Evolutionary conservation across 139 green algal genomes (phyloP).

Genomic region (Pleodorina starrii): DNA sequence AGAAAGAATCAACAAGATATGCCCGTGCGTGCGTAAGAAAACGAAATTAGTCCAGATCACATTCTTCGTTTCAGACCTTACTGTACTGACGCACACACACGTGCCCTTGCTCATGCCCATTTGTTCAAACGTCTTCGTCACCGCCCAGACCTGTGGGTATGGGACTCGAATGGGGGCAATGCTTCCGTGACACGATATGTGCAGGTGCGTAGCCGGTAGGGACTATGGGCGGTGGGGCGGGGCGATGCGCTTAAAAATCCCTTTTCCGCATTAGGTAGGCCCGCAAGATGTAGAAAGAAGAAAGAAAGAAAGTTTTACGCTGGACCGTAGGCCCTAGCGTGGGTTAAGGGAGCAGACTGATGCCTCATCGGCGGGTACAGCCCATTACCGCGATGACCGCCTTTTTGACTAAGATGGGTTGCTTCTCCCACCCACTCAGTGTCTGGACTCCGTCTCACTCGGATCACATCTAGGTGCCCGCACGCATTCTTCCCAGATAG

Average conservation of each 20-base stretch:
- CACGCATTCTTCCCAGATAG: no score
- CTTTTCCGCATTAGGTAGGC: neutral
- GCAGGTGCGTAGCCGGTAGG: neutral
- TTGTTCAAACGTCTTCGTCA: neutral
- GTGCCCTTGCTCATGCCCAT: neutral
- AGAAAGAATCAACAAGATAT: neutral
- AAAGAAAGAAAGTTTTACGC: neutral
- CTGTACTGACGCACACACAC: neutral
- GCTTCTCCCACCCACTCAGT: no score
- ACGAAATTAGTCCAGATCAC: neutral
- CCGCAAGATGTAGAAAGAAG: neutral
- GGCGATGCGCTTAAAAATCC: neutral
- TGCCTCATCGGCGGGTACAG: neutral
- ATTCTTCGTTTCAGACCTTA: neutral
- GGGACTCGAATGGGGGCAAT: constrained; percentile 7
- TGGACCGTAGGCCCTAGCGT: neutral
- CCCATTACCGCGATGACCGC: no score
- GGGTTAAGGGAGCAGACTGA: neutral
- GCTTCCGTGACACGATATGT: neutral
- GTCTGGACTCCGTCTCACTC: no score
- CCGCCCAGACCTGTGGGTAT: constrained; percentile 43
- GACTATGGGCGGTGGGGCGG: neutral
- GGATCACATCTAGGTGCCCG: no score
- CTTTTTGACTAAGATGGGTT: no score
- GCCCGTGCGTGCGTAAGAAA: neutral